These are phyloP conservation scores for Biscutella laevigata DNA, from an alignment of 441 rosid species.

Conservation along the genomic window DNA sequence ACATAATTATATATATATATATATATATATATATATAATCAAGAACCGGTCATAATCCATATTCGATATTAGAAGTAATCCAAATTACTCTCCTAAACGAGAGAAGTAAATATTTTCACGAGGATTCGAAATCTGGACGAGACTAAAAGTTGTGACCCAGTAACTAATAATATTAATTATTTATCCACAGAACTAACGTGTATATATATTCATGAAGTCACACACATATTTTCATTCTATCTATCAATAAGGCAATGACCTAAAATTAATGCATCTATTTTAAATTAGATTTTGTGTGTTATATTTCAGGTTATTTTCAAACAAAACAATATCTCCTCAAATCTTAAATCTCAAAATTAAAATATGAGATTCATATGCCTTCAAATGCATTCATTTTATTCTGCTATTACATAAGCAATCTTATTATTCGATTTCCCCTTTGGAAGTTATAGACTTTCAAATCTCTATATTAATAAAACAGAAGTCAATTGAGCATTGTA, in stretches of 20 bases:
- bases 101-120: no score
- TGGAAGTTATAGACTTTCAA: background rate
- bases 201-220: no score
- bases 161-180: background rate
- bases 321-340: conserved; percentile 1
- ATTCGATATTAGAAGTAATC: no score
- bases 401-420: background rate
- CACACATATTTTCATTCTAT: background rate
- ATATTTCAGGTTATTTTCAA: conserved; percentile 13
- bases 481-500: no score
- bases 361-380: background rate
- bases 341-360: background rate
- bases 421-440: background rate
- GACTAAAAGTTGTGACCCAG: no score
- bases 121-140: no score
- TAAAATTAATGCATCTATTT: background rate
- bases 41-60: no score
- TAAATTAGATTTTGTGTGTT: conserved; percentile 2
- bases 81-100: no score
- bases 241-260: background rate
- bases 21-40: no score
- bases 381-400: background rate
- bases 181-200: background rate
- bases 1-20: no score
- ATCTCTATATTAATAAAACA: no score